These are phyloP conservation scores for Pisolithus albus DNA, from an alignment of 768 basidiomycete genomes.

Conservation along the genomic window DNA sequence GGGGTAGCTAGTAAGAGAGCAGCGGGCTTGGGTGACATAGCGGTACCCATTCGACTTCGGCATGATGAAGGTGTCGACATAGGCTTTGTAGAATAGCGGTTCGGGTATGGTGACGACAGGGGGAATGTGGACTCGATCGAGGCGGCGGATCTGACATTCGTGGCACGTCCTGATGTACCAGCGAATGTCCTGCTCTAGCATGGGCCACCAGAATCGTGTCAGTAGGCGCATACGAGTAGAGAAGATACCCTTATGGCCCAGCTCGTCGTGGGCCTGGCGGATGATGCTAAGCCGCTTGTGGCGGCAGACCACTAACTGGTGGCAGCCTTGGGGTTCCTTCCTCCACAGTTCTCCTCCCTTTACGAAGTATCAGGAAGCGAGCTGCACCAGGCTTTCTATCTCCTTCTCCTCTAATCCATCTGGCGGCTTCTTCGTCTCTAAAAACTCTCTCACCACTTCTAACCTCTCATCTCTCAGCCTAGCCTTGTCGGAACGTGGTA, in stretches of 20 bases:
- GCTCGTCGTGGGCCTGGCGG: not conserved
- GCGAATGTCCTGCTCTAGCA: not conserved
- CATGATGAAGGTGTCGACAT: slow-evolving; percentile 4
- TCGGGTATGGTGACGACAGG: slow-evolving; percentile 3
- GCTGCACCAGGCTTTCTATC: no score
- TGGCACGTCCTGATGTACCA: slow-evolving; percentile 26
- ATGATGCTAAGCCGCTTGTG: not conserved
- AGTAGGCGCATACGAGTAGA: no score
- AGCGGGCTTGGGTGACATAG: slow-evolving; percentile 13
- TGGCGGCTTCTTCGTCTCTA: no score
- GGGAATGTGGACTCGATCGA: slow-evolving; percentile 14
- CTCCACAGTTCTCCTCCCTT: no score
- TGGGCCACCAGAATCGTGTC: slow-evolving; percentile 1
- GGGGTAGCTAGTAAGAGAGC: not conserved
- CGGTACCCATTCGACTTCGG: not conserved
- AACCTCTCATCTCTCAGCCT: no score
- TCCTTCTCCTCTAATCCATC: no score
- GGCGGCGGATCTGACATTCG: slow-evolving; percentile 25
- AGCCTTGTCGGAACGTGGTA: not conserved
- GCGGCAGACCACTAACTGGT: not conserved
- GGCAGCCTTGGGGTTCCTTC: not conserved
- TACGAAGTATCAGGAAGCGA: no score
- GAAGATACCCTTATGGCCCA: slow-evolving; percentile 5
- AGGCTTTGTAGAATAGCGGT: slow-evolving; percentile 9
- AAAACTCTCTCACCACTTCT: no score